These are phyloP conservation scores for Carex kokanica DNA, from an alignment of 176 grass and related monocot species.

Conservation along the genomic window DNA sequence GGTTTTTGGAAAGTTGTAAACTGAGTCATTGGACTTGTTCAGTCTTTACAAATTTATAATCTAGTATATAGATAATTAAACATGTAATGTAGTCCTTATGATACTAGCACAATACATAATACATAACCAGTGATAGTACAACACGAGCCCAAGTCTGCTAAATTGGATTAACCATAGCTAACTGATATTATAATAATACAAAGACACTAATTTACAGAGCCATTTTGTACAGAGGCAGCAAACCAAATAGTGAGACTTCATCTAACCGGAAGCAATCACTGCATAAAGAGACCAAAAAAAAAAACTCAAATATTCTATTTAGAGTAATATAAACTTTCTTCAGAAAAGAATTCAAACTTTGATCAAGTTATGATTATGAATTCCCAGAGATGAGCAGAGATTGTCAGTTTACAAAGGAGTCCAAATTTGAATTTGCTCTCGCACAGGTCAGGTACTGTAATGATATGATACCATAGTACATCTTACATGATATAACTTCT, in stretches of 20 bases:
- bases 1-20: neutral
- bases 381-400: neutral
- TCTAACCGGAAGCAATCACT: neutral
- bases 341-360: neutral
- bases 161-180: neutral
- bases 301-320: neutral
- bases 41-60: neutral
- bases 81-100: neutral
- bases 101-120: neutral
- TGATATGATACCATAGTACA: neutral
- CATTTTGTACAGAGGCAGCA: conserved; percentile 12
- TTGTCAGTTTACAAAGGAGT: neutral
- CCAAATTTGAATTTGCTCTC: neutral
- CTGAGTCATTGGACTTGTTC: neutral
- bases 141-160: neutral
- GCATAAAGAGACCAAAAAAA: neutral
- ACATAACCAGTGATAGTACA: neutral
- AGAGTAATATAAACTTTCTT: neutral
- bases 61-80: neutral
- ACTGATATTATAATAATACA: conserved; percentile 4
- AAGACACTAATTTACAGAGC: conserved; percentile 13
- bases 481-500: neutral
- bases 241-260: neutral
- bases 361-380: neutral
- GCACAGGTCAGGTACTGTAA: neutral